A percentile compares a stretch with the other conserved stretches of the same genome.
Conservation (phyloP, 2,329 filamentous ascomycete species). For the Diaporthe velutina region DNA sequence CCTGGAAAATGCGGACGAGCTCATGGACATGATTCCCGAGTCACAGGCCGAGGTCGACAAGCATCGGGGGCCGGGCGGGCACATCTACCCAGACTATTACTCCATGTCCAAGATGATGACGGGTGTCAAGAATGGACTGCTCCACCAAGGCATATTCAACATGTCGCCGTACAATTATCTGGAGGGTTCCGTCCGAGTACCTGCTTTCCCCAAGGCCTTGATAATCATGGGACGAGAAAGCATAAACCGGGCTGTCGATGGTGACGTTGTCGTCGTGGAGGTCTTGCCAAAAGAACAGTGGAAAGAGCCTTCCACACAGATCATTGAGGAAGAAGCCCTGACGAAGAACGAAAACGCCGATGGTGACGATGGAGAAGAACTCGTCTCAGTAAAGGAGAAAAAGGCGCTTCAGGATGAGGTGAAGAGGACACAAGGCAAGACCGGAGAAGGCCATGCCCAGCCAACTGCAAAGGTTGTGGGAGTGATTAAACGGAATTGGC, state of each 20-base stretch:
- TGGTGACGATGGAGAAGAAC: conserved; percentile 77
- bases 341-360: conserved; percentile 96
- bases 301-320: conserved; percentile 95
- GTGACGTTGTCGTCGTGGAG: conserved; percentile 93
- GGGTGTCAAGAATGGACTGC: conserved; percentile 85
- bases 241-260: conserved; percentile 93
- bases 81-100: conserved; percentile 91
- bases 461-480: conserved; percentile 94
- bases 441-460: conserved; percentile 81
- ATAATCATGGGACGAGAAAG: conserved; percentile 93
- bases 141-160: conserved; percentile 96
- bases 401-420: conserved; percentile 92
- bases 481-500: conserved; percentile 95
- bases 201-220: conserved; percentile 89
- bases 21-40: conserved; percentile 94
- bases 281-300: conserved; percentile 94
- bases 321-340: conserved; percentile 92
- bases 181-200: conserved; percentile 90
- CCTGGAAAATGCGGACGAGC: conserved; percentile 84
- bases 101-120: conserved; percentile 95
- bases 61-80: conserved; percentile 73
- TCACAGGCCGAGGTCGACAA: conserved; percentile 76
- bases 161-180: conserved; percentile 98
- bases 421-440: conserved; percentile 83
- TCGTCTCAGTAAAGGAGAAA: conserved; percentile 91